Evolutionary conservation across 257 asterid species (phyloP).

Genomic region (Jacaranda mimosifolia): DNA sequence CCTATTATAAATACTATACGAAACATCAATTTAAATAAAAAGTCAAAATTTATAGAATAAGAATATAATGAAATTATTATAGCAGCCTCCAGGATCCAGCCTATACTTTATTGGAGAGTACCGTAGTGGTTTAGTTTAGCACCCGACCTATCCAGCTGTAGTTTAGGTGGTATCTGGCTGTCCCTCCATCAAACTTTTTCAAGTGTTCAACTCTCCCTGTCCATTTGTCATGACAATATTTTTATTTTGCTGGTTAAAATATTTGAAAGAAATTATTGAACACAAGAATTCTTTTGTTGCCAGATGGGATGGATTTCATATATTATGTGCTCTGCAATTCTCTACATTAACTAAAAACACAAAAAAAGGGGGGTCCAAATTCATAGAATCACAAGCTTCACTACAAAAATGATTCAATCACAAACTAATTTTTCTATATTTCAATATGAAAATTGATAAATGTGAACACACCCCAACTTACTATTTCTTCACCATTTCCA

Average conservation of each 20-base stretch:
- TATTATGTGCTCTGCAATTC: not conserved
- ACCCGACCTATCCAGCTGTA: constrained; percentile 43
- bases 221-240: not conserved
- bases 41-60: not conserved
- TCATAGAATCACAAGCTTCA: not conserved
- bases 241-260: not conserved
- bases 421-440: not conserved
- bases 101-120: not conserved
- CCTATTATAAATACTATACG: not conserved
- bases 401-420: not conserved
- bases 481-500: not conserved
- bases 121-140: not conserved
- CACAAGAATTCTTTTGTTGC: not conserved
- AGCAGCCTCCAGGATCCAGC: too few relatives aligned
- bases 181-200: constrained; percentile 9
- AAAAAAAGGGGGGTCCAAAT: not conserved
- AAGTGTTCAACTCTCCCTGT: constrained; percentile 1
- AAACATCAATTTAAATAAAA: not conserved
- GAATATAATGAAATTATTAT: not conserved
- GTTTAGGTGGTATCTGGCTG: constrained; percentile 30
- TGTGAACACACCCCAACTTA: not conserved
- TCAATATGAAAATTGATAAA: not conserved
- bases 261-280: not conserved
- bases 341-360: not conserved
- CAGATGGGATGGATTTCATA: constrained; percentile 21